These are phyloP conservation scores for Microdochium nivale DNA, from an alignment of 2,329 filamentous ascomycete genomes.

Conservation along the genomic window DNA sequence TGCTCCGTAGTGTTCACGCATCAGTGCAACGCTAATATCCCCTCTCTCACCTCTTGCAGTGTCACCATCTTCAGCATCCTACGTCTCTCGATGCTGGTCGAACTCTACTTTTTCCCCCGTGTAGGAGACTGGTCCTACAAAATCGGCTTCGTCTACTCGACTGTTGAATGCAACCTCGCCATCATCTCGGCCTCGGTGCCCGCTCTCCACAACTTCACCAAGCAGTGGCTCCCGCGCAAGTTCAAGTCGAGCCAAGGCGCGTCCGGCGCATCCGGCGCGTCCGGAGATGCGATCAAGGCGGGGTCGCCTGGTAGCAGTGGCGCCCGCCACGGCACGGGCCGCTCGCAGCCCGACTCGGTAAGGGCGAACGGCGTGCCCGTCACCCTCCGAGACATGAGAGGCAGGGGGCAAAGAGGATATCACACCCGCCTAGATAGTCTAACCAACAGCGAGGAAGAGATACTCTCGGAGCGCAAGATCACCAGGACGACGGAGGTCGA, in stretches of 20 bases:
- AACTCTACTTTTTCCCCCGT: conserved; percentile 8
- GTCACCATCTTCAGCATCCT: conserved; percentile 11
- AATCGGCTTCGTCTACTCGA: conserved; percentile 14
- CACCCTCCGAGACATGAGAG: neutral
- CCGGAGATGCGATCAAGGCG: too few species aligned
- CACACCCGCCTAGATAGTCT: neutral
- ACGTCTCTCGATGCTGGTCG: conserved; percentile 11
- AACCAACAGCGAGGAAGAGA: neutral
- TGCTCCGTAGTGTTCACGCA: too few species aligned
- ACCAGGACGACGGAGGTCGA: neutral
- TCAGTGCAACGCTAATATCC: neutral
- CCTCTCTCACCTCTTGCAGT: conserved; percentile 7
- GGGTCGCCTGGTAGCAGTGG: neutral
- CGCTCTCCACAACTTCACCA: conserved; percentile 12
- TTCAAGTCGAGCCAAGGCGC: neutral
- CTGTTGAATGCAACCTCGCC: conserved; percentile 16
- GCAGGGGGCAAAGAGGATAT: neutral
- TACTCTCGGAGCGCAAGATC: neutral
- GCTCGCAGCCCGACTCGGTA: neutral
- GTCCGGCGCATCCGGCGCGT: too few species aligned
- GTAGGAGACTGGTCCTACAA: conserved; percentile 11
- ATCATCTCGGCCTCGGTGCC: conserved; percentile 16
- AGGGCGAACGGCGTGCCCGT: neutral
- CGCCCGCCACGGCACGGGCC: neutral
- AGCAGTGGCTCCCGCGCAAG: conserved; percentile 8